Evolutionary conservation across 2,329 filamentous ascomycete species (phyloP).

Genomic region (Falciphora oryzae): DNA sequence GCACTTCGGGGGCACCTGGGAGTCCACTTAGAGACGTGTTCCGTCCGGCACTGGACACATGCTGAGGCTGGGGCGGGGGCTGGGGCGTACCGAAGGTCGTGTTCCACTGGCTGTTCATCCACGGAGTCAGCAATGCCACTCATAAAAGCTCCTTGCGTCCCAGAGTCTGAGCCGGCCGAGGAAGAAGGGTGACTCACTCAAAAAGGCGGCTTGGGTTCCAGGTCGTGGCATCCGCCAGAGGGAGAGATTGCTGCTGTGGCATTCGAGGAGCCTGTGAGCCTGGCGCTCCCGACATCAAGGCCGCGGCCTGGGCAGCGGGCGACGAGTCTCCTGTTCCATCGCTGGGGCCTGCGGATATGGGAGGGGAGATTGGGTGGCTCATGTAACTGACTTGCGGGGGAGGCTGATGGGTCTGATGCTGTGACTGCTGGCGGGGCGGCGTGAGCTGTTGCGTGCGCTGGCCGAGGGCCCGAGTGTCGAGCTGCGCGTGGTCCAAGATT

Average conservation of each 20-base stretch:
- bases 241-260: constrained; percentile 42
- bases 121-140: constrained; percentile 13
- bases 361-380: constrained; percentile 71
- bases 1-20: constrained; percentile 48
- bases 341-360: constrained; percentile 66
- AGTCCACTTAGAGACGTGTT: constrained; percentile 48
- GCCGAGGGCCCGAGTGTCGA: constrained; percentile 2
- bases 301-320: constrained; percentile 60
- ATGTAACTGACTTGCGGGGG: constrained; percentile 57
- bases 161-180: not conserved
- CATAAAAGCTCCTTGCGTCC: too few species aligned
- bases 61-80: constrained; percentile 37
- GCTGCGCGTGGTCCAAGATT: not conserved
- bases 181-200: constrained; percentile 58
- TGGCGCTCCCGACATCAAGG: constrained; percentile 59
- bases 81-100: constrained; percentile 78
- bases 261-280: constrained; percentile 48
- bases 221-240: constrained; percentile 55
- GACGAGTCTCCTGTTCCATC: constrained; percentile 74
- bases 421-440: constrained; percentile 42
- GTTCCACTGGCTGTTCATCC: constrained; percentile 76
- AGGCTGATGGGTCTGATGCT: constrained; percentile 27
- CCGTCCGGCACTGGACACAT: constrained; percentile 36
- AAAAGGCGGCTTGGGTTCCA: constrained; percentile 90
- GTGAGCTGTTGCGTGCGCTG: constrained; percentile 22